These are phyloP conservation scores for Telfairia occidentalis DNA, from an alignment of 331 rosid species.

Conservation along the genomic window DNA sequence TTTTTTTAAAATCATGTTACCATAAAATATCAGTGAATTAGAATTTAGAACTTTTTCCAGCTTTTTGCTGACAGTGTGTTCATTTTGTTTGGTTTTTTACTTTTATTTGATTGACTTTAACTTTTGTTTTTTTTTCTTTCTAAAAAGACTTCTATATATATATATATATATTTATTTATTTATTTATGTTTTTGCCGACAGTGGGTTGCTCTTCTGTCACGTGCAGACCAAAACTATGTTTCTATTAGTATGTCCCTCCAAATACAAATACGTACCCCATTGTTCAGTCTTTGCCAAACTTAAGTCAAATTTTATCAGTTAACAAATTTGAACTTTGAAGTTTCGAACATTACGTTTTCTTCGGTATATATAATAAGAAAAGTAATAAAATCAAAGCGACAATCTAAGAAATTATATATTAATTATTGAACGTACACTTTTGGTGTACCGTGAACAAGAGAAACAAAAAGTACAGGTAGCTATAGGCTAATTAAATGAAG, in stretches of 20 bases:
- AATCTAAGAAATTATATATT: slow-evolving; percentile 4
- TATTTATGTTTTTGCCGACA: not conserved
- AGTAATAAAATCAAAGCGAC: not conserved
- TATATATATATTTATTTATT: no score
- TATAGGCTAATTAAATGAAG: slow-evolving; percentile 6
- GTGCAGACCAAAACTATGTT: not conserved
- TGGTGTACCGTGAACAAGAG: slow-evolving; percentile 2
- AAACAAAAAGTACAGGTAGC: not conserved
- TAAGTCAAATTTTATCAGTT: not conserved
- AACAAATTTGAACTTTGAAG: not conserved
- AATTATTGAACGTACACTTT: slow-evolving; percentile 5
- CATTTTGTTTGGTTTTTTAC: not conserved
- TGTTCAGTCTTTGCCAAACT: not conserved
- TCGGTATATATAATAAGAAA: not conserved
- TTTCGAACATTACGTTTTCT: not conserved
- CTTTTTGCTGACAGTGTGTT: not conserved
- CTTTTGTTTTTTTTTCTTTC: not conserved
- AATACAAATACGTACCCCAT: not conserved
- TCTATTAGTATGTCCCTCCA: not conserved
- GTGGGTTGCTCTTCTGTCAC: not conserved
- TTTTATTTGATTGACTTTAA: not conserved
- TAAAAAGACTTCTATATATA: no score
- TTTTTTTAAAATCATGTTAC: not conserved
- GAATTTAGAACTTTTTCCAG: not conserved
- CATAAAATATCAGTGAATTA: no score